These are phyloP conservation scores for Venturia asperata DNA, from an alignment of 2,329 filamentous ascomycete genomes.

Conservation along the genomic window DNA sequence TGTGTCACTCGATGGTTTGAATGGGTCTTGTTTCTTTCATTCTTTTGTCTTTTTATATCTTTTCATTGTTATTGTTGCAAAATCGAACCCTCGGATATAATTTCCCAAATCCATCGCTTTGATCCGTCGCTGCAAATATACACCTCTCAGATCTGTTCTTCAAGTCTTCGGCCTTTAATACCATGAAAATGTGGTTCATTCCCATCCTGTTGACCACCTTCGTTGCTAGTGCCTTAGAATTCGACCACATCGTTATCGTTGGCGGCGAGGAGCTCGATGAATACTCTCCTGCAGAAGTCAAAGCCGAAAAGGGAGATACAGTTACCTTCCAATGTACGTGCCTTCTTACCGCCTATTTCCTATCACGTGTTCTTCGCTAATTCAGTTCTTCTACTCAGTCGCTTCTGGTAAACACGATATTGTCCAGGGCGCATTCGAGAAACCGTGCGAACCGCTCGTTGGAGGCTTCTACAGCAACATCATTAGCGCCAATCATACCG, in stretches of 20 bases:
- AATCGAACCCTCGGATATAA: background rate
- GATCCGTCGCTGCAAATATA: background rate
- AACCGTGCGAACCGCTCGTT: background rate
- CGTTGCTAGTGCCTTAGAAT: background rate
- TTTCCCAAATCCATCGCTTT: background rate
- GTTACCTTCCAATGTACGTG: background rate
- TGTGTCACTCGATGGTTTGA: background rate
- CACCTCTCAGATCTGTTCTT: no score
- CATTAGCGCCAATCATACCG: background rate
- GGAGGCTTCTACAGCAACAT: background rate
- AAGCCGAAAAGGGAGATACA: background rate
- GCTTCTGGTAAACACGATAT: background rate
- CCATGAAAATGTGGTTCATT: background rate
- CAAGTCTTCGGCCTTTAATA: background rate
- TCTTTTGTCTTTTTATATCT: background rate
- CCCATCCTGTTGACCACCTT: background rate
- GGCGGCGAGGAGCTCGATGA: background rate
- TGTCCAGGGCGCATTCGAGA: conserved; percentile 5
- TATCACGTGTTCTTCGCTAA: background rate
- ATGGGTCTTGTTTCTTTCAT: background rate
- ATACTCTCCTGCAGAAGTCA: background rate
- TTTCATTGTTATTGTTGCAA: background rate
- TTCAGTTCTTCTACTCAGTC: background rate
- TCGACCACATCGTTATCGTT: background rate
- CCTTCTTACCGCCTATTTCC: background rate